Evolutionary conservation across 208 protist species (phyloP).

Genomic region (Wallacemonas collosoma): DNA sequence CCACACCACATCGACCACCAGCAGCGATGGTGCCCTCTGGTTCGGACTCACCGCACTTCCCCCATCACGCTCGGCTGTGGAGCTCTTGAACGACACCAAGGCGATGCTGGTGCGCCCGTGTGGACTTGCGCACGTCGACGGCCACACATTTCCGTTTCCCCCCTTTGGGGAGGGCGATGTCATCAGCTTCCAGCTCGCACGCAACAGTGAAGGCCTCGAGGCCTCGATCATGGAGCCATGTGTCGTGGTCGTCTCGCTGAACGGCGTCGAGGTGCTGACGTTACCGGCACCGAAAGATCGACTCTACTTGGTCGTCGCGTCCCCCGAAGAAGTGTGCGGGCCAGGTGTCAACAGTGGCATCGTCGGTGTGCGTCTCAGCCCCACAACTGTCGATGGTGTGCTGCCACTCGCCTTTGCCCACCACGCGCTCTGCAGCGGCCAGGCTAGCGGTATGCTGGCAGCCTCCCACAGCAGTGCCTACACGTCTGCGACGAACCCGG

Average conservation of each 20-base stretch:
- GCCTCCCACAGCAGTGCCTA: too few species aligned
- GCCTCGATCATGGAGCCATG: constrained; percentile 39
- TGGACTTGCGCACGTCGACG: constrained; percentile 13
- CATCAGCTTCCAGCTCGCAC: constrained; percentile 38
- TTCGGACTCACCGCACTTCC: constrained; percentile 7
- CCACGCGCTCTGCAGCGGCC: neutral
- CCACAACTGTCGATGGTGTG: neutral
- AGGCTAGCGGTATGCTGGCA: too few species aligned
- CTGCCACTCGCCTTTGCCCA: neutral
- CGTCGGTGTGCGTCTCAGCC: neutral
- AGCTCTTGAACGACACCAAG: constrained; percentile 20
- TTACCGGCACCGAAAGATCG: constrained; percentile 35
- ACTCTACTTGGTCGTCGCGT: constrained; percentile 45
- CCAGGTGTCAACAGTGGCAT: neutral
- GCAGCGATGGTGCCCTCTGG: constrained; percentile 6
- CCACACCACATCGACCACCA: neutral
- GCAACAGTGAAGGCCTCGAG: neutral
- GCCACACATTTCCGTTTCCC: constrained; percentile 27
- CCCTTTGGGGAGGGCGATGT: constrained; percentile 47
- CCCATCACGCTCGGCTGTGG: constrained; percentile 2
- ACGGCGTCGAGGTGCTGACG: constrained; percentile 41
- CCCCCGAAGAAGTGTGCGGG: constrained; percentile 16
- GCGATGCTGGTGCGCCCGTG: constrained; percentile 42
- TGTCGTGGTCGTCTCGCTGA: constrained; percentile 49
- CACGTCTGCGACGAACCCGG: too few species aligned